phyloP scores from a whole-genome alignment of 2,329 filamentous ascomycete genomes.

The Apiospora koreana region DNA sequence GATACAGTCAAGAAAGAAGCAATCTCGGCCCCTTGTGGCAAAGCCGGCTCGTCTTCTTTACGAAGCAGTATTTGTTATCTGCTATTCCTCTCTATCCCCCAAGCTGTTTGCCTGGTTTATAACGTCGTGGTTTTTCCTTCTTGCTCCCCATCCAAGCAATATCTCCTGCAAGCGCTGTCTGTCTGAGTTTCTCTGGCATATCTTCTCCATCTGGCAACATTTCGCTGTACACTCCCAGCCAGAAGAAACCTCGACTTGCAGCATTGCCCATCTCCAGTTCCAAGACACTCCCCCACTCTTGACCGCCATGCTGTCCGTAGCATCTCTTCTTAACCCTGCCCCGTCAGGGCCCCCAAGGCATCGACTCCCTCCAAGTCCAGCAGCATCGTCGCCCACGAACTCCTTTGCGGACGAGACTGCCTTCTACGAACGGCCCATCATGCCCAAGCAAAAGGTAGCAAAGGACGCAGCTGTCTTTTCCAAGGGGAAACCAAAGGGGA shows the following conservation, averaged over 20 bases:
- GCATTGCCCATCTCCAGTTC: conserved; percentile 36
- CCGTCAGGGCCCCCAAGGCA: conserved; percentile 44
- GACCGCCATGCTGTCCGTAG: conserved; percentile 62
- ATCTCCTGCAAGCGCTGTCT: conserved; percentile 36
- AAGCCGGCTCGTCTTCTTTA: conserved; percentile 32
- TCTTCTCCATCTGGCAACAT: conserved; percentile 20
- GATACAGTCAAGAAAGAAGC: conserved; percentile 39
- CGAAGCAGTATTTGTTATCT: conserved; percentile 29
- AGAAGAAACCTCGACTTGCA: conserved; percentile 29
- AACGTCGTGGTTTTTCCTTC: conserved; percentile 33
- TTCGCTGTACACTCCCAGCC: conserved; percentile 21
- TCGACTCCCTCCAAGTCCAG: conserved; percentile 44
- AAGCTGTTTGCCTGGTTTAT: conserved; percentile 40
- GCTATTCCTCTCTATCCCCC: conserved; percentile 22
- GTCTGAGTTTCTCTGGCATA: conserved; percentile 34
- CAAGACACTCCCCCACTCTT: conserved; percentile 36
- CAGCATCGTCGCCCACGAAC: conserved; percentile 36
- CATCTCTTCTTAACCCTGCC: conserved; percentile 66
- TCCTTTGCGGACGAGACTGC: conserved; percentile 35
- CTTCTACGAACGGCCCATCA: conserved; percentile 29
- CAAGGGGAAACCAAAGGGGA: conserved; percentile 63
- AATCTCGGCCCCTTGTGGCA: conserved; percentile 40
- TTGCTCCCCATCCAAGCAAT: conserved; percentile 10
- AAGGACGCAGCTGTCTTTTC: conserved; percentile 67
- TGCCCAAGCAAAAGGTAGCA: conserved; percentile 57